Base-by-base conservation (phyloP, 306 rosid species). In the Ceratonia siliqua region DNA sequence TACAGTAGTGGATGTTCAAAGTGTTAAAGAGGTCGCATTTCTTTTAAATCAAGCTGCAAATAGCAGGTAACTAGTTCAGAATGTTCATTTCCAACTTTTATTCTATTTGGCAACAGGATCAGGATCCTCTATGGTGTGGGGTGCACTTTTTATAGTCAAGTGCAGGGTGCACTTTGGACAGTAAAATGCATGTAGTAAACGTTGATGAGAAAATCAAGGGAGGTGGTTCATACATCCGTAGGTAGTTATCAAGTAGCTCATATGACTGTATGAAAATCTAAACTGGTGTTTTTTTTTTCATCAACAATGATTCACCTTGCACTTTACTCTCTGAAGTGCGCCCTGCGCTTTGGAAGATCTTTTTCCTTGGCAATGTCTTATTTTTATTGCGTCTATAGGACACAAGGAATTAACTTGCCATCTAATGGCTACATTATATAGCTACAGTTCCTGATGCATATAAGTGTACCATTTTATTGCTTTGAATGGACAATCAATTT, bases 11-110 rank as follows among this genome's bases (percentile, higher is more conserved):
- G 97, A 94, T 86, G 99, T 92, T 78, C 86, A 84, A 8, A 92
- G 97, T 72, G 96, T 88, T 25, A 90, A 72, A 86, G 99, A 94
- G 79, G 99, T 94, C 13, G 86, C 97, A 0, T 94, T 76, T 85
- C 96, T 94, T 80, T 82, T 94, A 62, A 91, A 92, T 75, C 90
- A 82, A 74, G 99, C 97, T 59, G 90, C 93, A 57, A 80, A 93
- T 59, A 87, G 97, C 99, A 92, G 99, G 99, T 94, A 83, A 78
- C 46, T 32, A 72, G 12, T 62, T 59, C 4, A 3, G 7, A 46
- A 56, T 55, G 58, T 18, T 63, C 36, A 22, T 77, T 66, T 58
- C 24, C 20, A 25, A 59, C 22, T 59, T 70, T 45, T 53, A 24
- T 49, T 48, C 58, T 20, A 6, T 74, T 15, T 7, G 57, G 81